A percentile compares a stretch with the other conserved stretches of the same genome.
phyloP scores from a whole-genome alignment of 805 yeast species.

The Kuraishia hungarica region DNA sequence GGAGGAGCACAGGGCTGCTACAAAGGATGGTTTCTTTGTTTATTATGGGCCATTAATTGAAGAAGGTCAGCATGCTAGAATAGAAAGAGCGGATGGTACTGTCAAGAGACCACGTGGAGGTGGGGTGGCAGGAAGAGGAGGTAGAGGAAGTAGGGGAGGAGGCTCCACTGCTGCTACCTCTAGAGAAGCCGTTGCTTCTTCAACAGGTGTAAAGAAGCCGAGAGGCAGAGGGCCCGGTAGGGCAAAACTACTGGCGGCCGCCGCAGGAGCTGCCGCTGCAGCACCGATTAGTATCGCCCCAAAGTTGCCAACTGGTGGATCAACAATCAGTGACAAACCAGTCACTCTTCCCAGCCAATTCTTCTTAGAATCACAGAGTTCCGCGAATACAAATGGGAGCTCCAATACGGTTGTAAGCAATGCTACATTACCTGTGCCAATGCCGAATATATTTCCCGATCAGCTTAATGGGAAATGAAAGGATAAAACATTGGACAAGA shows the following conservation, averaged over 20 bases:
- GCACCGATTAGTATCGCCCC: not conserved
- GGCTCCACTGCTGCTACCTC: not conserved
- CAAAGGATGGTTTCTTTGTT: slow-evolving; percentile 93
- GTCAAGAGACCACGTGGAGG: slow-evolving; percentile 1
- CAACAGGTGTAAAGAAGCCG: not conserved
- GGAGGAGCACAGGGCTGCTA: slow-evolving; percentile 90
- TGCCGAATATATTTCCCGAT: not conserved
- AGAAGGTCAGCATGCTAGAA: slow-evolving; percentile 37
- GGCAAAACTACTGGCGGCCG: not conserved
- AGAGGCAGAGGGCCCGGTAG: not conserved
- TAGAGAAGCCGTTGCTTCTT: not conserved
- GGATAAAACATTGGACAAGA: not conserved
- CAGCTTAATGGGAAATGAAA: not conserved
- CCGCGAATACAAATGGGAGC: not conserved
- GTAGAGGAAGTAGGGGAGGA: not conserved
- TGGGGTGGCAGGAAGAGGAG: not conserved
- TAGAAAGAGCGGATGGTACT: slow-evolving; percentile 20
- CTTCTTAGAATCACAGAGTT: not conserved
- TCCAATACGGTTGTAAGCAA: not conserved
- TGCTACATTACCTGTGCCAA: not conserved
- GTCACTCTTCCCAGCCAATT: not conserved
- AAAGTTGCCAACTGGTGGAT: not conserved
- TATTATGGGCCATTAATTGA: slow-evolving; percentile 87
- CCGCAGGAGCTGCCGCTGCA: not conserved
- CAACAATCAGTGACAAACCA: not conserved